Evolutionary conservation across 1,284 basidiomycete species (phyloP), one percentile per base, ranked within the genome.

Genomic region (Taiwanofungus camphoratus): DNA sequence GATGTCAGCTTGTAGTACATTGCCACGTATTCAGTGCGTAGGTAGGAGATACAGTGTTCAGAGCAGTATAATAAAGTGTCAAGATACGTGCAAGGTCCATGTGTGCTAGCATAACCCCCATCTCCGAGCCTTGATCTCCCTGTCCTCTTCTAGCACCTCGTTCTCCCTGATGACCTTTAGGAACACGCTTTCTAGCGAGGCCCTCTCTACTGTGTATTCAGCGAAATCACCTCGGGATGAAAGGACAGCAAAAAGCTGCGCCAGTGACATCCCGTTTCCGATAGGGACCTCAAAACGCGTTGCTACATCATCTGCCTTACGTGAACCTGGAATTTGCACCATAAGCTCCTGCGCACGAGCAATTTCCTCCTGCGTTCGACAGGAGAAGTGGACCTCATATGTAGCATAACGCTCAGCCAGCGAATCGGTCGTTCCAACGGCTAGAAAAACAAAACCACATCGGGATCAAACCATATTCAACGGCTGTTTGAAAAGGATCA

Each of bases 381-480:
- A 80, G 0, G 77, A 73, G 57, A 90, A 79, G 55, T 91, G 87
- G 6, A 90, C 78, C 60, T 90, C 85, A 61, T 91, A 90, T 2
- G 74, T 78, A 2, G 79, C 80, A 50, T 83, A 82, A 6, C 82
- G 77, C 15, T 73, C 67, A 1, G 77, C 78, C 8, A 90, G 73
- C 3, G 73, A 68, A 7, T 76, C 69, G 0, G 77, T 80, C 0
- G 86, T 84, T 2, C 85, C 86, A 35, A 89, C 67, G 39, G 84
- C 79, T 73, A 42, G 31, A 38, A 19, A 49, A 43, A 16, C 43
- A 37, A 31, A 36, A 36, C 20, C 23, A 38, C n/a, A n/a, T n/a
- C n/a, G n/a, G n/a, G n/a, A n/a, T n/a, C n/a, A n/a, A n/a, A n/a
- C n/a, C n/a, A 21, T 22, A 27, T 40, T 47, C 38, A 27, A 15